Evolutionary conservation across 805 yeast genomes (phyloP), one percentile per base, ranked within the genome.

Genomic region (Kluyveromyces lactis): DNA sequence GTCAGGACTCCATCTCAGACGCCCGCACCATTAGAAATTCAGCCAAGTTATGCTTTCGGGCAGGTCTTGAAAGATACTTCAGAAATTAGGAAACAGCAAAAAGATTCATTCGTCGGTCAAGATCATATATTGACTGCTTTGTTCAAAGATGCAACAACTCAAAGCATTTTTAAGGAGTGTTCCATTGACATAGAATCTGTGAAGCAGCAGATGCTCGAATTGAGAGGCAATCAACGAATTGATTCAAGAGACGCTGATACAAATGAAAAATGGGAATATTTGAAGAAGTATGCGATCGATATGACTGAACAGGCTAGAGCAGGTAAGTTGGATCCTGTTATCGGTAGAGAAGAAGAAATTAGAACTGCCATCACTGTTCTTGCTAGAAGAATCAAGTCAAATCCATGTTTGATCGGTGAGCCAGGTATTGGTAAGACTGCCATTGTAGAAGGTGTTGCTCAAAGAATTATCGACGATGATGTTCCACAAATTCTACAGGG

Each of bases 401-500:
- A 92, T 59, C 95, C 97, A 12, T 92, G 95, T 53, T 67, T 92
- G 44, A 87, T 92, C 54, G 98, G 98, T 72, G 98, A 92, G 56
- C 96, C 98, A 31, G 98, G 98, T 77, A 97, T 92, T 39, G 98
- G 98, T 72, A 92, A 92, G 68, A 92, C 98, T 28, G 85, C 95
- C 23, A 90, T 92, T 52, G 95, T 92, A 38, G 98, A 92, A 67
- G 98, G 97, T 55, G 97, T 92, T 41, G 97, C 98, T 10, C 97
- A 90, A 65, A 75, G 98, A 66, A 86, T 92, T 47, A 79, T 92
- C 44, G 97, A 92, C 56, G 85, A 85, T 47, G 98, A 92, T 63
- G 95, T 92, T 12, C 98, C 98, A 31, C 75, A 79, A 18, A 86
- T 90, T 46, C 70, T 92, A 49, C 83, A 84, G 44, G 78, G 78